Percentiles rank a stretch among this genome's conserved stretches.
phyloP scores from a whole-genome alignment of 1,284 basidiomycete species.

The Puccinia novopanici region DNA sequence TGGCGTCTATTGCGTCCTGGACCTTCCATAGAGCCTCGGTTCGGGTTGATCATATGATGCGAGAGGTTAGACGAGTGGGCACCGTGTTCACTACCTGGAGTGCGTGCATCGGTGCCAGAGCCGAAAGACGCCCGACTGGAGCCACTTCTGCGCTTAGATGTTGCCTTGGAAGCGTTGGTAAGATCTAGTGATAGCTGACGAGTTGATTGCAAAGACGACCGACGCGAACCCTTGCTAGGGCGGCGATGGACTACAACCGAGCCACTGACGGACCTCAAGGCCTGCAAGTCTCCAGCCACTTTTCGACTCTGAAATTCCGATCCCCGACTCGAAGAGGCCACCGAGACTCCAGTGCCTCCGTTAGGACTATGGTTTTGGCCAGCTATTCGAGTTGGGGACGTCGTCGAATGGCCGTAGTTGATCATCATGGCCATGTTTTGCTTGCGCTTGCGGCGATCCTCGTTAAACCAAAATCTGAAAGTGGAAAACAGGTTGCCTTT shows the following conservation, averaged over 20 bases:
- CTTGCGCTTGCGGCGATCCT: constrained; percentile 61
- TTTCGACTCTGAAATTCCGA: constrained; percentile 62
- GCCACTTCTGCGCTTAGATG: constrained; percentile 34
- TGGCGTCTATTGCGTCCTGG: neutral
- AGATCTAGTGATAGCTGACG: constrained; percentile 38
- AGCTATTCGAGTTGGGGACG: neutral
- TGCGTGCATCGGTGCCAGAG: constrained; percentile 24
- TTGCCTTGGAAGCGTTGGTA: neutral
- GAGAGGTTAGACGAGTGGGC: constrained; percentile 3
- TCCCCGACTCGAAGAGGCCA: constrained; percentile 70
- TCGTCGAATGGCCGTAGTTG: constrained; percentile 41
- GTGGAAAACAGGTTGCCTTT: constrained; percentile 61
- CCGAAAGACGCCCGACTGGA: constrained; percentile 47
- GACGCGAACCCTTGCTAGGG: constrained; percentile 37
- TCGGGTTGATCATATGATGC: neutral
- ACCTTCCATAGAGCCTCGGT: constrained; percentile 22
- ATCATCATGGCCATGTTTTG: constrained; percentile 53
- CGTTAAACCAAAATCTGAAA: constrained; percentile 62
- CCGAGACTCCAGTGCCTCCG: constrained; percentile 68
- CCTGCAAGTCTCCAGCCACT: constrained; percentile 25
- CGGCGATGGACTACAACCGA: constrained; percentile 29
- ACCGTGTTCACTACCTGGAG: constrained; percentile 33
- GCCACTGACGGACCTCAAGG: constrained; percentile 18
- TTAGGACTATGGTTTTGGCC: constrained; percentile 6
- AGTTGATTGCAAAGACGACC: constrained; percentile 31